Percentiles rank a stretch among this genome's conserved stretches.
These are phyloP conservation scores for Nephelium lappaceum DNA, from an alignment of 345 rosid genomes.

Conservation along the genomic window DNA sequence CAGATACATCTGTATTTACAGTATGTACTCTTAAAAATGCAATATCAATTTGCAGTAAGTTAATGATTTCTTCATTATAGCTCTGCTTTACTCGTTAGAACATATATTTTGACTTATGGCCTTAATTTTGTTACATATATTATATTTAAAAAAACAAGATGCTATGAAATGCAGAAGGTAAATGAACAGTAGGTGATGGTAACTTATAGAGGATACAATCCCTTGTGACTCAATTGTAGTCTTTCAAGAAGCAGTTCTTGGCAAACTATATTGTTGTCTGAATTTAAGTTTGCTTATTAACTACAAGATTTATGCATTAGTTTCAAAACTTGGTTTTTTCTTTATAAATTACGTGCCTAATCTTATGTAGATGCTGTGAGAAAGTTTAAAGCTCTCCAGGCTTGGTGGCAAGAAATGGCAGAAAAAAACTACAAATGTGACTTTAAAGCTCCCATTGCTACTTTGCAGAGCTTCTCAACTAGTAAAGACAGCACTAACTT, in stretches of 20 bases:
- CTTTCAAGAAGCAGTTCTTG: neutral
- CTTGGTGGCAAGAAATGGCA: slow-evolving; percentile 96
- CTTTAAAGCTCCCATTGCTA: slow-evolving; percentile 37
- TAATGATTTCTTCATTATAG: neutral
- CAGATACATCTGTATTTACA: neutral
- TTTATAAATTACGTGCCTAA: neutral
- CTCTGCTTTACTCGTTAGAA: neutral
- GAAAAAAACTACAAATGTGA: slow-evolving; percentile 46
- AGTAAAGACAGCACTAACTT: slow-evolving; percentile 27
- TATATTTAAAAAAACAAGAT: neutral
- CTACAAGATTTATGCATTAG: neutral
- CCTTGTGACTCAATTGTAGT: neutral
- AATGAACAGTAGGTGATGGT: neutral
- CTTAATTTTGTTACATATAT: neutral
- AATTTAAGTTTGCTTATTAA: neutral
- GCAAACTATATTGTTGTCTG: neutral
- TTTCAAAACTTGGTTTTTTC: neutral
- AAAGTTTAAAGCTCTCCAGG: slow-evolving; percentile 75
- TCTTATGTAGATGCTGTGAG: slow-evolving; percentile 61
- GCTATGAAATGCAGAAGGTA: neutral
- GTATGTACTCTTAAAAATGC: neutral
- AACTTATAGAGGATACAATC: slow-evolving; percentile 2
- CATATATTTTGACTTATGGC: neutral
- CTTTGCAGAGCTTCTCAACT: slow-evolving; percentile 33
- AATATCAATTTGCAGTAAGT: neutral